These are phyloP conservation scores for Erythrophleum ivorense DNA, from an alignment of 331 rosid species.

Conservation along the genomic window DNA sequence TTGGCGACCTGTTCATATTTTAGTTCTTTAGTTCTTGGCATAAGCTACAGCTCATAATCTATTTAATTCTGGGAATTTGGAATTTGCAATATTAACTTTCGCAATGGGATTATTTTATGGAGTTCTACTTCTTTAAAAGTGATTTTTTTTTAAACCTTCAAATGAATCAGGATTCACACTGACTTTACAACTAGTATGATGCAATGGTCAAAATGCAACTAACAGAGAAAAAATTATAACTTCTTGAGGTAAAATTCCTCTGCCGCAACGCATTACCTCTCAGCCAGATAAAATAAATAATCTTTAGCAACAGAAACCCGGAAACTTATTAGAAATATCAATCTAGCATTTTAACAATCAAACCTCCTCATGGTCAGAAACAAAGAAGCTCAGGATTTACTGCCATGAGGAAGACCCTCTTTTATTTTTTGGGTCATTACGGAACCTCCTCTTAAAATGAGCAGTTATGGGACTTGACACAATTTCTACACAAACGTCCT, in stretches of 20 bases:
- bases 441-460: background rate
- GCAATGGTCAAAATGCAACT: background rate
- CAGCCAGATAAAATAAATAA: background rate
- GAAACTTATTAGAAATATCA: background rate
- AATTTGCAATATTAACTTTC: background rate
- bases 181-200: background rate
- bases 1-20: background rate
- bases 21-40: background rate
- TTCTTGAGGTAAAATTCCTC: too few species aligned
- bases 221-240: background rate
- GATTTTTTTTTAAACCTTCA: background rate
- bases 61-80: background rate
- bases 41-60: background rate
- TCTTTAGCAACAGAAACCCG: background rate
- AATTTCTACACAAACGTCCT: background rate
- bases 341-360: background rate
- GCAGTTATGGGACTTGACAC: background rate
- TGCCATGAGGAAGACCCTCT: constrained; percentile 18
- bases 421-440: background rate
- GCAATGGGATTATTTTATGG: background rate
- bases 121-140: background rate
- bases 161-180: background rate
- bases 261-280: background rate
- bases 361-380: background rate
- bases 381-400: background rate